Base-by-base conservation (phyloP, 345 rosid species). In the Brassica juncea region DNA sequence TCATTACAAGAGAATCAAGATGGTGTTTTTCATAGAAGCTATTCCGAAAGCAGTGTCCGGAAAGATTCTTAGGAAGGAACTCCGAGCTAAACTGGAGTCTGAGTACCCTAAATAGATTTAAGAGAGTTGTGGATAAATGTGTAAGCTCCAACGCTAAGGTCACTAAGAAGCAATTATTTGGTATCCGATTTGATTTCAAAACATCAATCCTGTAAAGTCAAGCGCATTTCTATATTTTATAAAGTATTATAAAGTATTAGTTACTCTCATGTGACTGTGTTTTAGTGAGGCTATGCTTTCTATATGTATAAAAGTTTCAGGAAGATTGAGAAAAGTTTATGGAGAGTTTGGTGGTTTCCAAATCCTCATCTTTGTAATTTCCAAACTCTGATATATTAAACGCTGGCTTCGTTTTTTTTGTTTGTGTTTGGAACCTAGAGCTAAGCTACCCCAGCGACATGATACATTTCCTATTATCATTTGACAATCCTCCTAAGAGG, bases 21-120 rank as follows among this genome's bases (percentile, higher is more conserved):
- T 58, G 27, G 97, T 89, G 35, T 83, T 75, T 75, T 91, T 89
- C 85, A 71, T 77, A 4, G 88, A 89, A 4, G 72, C 84, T 27
- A 88, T 91, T 62, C 97, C 94, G 0, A 91, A 89, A 84, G 91
- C 97, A n/a, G 89, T 89, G 0, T 89, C 97, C 0, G 97, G 97
- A 5, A 91, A 91, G 82, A 89, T 89, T 8, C 75, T 91, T 75
- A 86, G 97, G 78, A 91, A 89, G 71, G 91, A 88, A 1, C 79
- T 91, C 15, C 84, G 86, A 82, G 87, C 85, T 11, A 89, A 83
- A 74, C 12, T 91, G 74, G 87, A 83, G 2, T 62, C 80, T 31
- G 82, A 79, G 52, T 19, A 42, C 21, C 69, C 69, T 61, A 85
- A 69, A 44, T 64, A 73, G 31, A 61, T 44, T 5, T 62, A 58